Conservation (phyloP, 768 basidiomycete species). For the Galerina sulciceps region DNA sequence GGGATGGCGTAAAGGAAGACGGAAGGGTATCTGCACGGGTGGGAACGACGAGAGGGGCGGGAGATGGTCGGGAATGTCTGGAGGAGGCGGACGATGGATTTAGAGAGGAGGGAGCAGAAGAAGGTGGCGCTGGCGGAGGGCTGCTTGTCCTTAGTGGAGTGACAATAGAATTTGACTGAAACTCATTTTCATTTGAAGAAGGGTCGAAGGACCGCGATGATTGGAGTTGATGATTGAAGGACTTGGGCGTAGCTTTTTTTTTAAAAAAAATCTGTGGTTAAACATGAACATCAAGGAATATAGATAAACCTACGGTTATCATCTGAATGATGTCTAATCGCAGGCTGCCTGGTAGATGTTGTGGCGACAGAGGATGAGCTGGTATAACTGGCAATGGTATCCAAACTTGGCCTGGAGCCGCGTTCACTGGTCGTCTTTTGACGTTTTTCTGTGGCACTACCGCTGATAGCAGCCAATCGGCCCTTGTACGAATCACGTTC, state of each 20-base stretch:
- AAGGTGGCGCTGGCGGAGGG: slow-evolving; percentile 24
- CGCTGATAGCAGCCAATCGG: slow-evolving; percentile 39
- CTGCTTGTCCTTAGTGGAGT: slow-evolving; percentile 15
- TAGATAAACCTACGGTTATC: slow-evolving; percentile 37
- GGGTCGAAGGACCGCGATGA: slow-evolving; percentile 48
- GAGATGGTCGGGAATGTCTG: slow-evolving; percentile 35
- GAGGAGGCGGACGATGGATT: slow-evolving; percentile 24
- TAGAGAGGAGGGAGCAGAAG: slow-evolving; percentile 20
- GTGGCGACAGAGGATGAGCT: slow-evolving; percentile 13
- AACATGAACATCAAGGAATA: slow-evolving; percentile 2
- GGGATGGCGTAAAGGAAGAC: slow-evolving; percentile 32
- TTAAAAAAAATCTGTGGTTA: slow-evolving; percentile 15
- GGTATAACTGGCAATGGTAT: slow-evolving; percentile 23
- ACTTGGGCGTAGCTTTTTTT: slow-evolving; percentile 36
- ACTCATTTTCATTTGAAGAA: slow-evolving; percentile 26
- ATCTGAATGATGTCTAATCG: slow-evolving; percentile 40
- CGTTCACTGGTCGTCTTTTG: slow-evolving; percentile 31
- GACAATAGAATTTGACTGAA: slow-evolving; percentile 25
- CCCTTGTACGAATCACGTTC: slow-evolving; percentile 77
- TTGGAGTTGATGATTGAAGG: slow-evolving; percentile 33
- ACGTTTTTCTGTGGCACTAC: slow-evolving; percentile 29
- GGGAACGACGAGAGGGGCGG: slow-evolving; percentile 44
- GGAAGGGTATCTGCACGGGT: slow-evolving; percentile 37
- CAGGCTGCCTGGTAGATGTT: slow-evolving; percentile 23
- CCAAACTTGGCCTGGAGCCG: slow-evolving; percentile 31